Percentiles rank a stretch among this genome's conserved stretches.
These are phyloP conservation scores for Sungouiella thailandica DNA, from an alignment of 805 yeast species.

Conservation along the genomic window DNA sequence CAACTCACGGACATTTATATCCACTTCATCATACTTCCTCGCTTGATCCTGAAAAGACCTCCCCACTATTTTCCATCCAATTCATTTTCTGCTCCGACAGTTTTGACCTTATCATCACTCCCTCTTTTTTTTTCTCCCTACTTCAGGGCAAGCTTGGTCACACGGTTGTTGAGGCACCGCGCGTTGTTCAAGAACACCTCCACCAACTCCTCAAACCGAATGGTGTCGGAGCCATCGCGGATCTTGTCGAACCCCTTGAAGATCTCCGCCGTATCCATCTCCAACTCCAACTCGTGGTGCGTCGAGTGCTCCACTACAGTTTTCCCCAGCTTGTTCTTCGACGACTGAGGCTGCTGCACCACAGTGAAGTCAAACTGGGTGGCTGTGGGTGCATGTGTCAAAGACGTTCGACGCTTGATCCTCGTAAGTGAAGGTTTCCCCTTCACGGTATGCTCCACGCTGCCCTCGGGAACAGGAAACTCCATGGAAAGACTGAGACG, in stretches of 20 bases:
- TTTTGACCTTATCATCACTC: no score
- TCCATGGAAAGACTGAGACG: slow-evolving; percentile 74
- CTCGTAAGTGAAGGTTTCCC: slow-evolving; percentile 54
- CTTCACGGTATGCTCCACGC: slow-evolving; percentile 47
- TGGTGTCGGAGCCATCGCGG: slow-evolving; percentile 41
- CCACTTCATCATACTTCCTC: no score
- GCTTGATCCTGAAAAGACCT: no score
- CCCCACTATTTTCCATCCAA: no score
- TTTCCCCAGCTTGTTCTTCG: slow-evolving; percentile 35
- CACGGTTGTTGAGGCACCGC: slow-evolving; percentile 42
- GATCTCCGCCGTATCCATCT: slow-evolving; percentile 35
- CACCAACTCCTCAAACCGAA: slow-evolving; percentile 53
- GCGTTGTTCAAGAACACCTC: slow-evolving; percentile 58
- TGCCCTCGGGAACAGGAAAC: slow-evolving; percentile 60
- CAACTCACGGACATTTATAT: no score
- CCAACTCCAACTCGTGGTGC: slow-evolving; percentile 36
- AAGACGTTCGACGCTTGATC: slow-evolving; percentile 68
- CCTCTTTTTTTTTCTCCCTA: no score
- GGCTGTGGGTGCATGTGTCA: slow-evolving; percentile 66
- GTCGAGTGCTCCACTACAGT: slow-evolving; percentile 32
- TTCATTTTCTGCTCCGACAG: no score
- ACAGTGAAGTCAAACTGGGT: slow-evolving; percentile 70
- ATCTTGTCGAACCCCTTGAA: slow-evolving; percentile 39
- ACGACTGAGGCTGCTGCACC: slow-evolving; percentile 37
- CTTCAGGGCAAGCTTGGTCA: slow-evolving; percentile 33